phyloP scores from a whole-genome alignment of 257 asterid genomes.

The Petrea volubilis region DNA sequence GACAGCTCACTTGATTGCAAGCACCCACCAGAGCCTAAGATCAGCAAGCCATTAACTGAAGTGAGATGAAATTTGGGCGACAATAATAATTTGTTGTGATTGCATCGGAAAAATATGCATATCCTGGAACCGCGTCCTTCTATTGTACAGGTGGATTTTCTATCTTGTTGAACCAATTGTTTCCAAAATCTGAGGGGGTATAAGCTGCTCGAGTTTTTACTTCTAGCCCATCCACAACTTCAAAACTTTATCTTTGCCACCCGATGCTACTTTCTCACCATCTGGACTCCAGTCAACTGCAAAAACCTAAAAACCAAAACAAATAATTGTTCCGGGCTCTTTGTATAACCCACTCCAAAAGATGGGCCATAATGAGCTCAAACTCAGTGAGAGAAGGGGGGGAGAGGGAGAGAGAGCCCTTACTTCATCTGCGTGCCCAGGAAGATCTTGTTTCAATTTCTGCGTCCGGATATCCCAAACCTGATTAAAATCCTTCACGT shows the following conservation, averaged over 20 bases:
- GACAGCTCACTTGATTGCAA: no score
- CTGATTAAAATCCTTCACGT: slow-evolving; percentile 36
- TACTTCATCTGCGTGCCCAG: slow-evolving; percentile 98
- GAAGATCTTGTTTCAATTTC: slow-evolving; percentile 94
- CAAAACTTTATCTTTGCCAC: slow-evolving; percentile 84
- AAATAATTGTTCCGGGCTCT: neutral
- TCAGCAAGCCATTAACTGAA: no score
- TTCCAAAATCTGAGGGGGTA: neutral
- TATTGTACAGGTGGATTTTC: neutral
- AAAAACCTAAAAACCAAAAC: slow-evolving; percentile 58
- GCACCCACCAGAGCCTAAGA: no score
- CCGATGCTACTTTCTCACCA: slow-evolving; percentile 98
- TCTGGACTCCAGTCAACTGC: slow-evolving; percentile 99
- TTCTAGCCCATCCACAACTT: slow-evolving; percentile 93
- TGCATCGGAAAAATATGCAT: no score
- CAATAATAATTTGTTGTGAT: no score
- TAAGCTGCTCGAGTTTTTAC: neutral
- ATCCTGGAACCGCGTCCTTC: no score
- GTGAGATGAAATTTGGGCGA: no score
- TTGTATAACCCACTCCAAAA: neutral
- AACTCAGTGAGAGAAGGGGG: neutral
- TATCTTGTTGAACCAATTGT: neutral
- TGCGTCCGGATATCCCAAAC: slow-evolving; percentile 91
- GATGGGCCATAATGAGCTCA: neutral
- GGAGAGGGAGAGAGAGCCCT: slow-evolving; percentile 10